Evolutionary conservation across 1,139 yeast genomes (phyloP).

Genomic region (Geotrichum phurueaensis): DNA sequence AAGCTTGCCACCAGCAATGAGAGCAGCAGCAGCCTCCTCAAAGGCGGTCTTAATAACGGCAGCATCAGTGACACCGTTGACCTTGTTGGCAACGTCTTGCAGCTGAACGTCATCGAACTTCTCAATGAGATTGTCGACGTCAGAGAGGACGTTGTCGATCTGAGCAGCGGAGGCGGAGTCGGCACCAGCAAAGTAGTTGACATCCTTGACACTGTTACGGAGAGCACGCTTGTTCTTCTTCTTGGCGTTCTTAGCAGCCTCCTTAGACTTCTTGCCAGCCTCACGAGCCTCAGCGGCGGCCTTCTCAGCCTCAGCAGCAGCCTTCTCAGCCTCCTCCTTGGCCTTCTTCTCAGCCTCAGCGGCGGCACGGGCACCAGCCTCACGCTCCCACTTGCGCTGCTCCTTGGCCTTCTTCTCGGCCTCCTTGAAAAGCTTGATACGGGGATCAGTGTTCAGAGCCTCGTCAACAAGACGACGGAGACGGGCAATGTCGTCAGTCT

Average conservation of each 20-base stretch:
- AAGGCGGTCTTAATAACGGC: slow-evolving; percentile 49
- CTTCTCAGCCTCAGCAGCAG: slow-evolving; percentile 73
- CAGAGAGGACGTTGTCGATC: slow-evolving; percentile 44
- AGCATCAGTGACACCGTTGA: slow-evolving; percentile 45
- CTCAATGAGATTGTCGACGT: slow-evolving; percentile 72
- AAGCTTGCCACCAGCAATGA: slow-evolving; percentile 40
- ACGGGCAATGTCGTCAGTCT: slow-evolving; percentile 95
- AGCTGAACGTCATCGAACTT: slow-evolving; percentile 71
- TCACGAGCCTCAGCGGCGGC: slow-evolving; percentile 52
- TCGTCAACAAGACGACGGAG: slow-evolving; percentile 81
- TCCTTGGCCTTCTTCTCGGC: slow-evolving; percentile 94
- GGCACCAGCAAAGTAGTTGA: slow-evolving; percentile 62
- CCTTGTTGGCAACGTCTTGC: slow-evolving; percentile 59
- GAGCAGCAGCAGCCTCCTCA: slow-evolving; percentile 43
- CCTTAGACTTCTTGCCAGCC: slow-evolving; percentile 83
- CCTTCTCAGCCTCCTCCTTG: slow-evolving; percentile 79
- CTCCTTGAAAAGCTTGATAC: slow-evolving; percentile 89
- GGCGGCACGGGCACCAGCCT: slow-evolving; percentile 94
- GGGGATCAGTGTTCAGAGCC: slow-evolving; percentile 86
- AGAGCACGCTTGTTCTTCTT: slow-evolving; percentile 95
- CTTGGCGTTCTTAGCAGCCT: slow-evolving; percentile 93
- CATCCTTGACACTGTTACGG: slow-evolving; percentile 78
- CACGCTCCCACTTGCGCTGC: slow-evolving; percentile 94
- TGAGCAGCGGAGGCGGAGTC: slow-evolving; percentile 58
- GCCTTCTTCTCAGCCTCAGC: slow-evolving; percentile 80